Evolutionary conservation across 106 monocot genomes (phyloP).

Genomic region (Dendrobium nobile): DNA sequence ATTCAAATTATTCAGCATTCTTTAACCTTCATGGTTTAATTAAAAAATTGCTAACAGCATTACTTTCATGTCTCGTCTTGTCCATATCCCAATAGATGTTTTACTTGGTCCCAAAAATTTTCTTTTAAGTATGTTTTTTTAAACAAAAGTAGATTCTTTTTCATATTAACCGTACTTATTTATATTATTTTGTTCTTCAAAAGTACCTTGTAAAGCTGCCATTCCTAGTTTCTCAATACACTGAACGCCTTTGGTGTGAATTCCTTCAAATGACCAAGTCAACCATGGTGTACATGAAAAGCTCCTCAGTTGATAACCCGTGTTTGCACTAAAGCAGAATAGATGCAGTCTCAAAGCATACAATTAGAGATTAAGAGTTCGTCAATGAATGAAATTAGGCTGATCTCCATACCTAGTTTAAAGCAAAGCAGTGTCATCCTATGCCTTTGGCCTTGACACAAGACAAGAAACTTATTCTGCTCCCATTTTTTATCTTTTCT

Average conservation of each 20-base stretch:
- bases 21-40: background rate
- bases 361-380: too few relatives aligned
- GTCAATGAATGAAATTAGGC: too few relatives aligned
- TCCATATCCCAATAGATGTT: background rate
- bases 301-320: too few relatives aligned
- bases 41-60: background rate
- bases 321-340: too few relatives aligned
- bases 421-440: background rate
- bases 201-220: background rate
- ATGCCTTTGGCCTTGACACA: too few relatives aligned
- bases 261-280: background rate
- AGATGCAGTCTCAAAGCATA: too few relatives aligned
- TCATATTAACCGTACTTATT: background rate
- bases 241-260: background rate
- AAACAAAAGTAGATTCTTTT: background rate
- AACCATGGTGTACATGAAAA: background rate
- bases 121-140: background rate
- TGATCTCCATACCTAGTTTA: too few relatives aligned
- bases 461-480: background rate
- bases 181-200: background rate
- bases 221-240: background rate
- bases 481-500: background rate
- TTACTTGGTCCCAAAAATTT: background rate
- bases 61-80: background rate
- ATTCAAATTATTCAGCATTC: background rate